Base-by-base conservation (phyloP, 2,329 filamentous ascomycete genomes). In the Diaporthe batatas region DNA sequence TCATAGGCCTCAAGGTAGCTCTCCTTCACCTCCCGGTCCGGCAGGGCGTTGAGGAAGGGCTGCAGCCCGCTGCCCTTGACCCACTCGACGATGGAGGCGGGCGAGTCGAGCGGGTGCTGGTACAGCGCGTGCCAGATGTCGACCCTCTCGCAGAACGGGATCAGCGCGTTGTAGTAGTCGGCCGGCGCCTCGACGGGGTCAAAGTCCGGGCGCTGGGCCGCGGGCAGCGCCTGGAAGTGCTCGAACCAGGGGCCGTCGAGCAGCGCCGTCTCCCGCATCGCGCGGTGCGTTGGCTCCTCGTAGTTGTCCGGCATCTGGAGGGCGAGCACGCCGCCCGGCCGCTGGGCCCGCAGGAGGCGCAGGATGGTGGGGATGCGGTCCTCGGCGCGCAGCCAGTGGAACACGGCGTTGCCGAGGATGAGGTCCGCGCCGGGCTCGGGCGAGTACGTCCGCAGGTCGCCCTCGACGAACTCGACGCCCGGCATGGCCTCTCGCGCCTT, bases 121-220 rank as follows among this genome's bases (percentile, higher is more conserved):
- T 91, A 91, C 53, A 80, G 78, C 1, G 87, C 88, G 55, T 86
- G 83, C 86, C 89, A 91, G 1, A 91, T 78, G 74, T 89, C 81
- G 2, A 91, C 81, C 2, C 75, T 76, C 0, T 79, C 75, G 69
- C 83, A 85, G 2, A 85, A 69, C 23, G 84, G 84, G 0, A 79
- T 81, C 2, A 91, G 77, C 0, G 82, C 82, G 71, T 90, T 81
- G 77, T 90, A 90, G 3, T 87, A 84, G 62, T 83, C 82, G 42
- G 77, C 73, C 0, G 84, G 81, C 0, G 84, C 77, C 77, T 89
- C 87, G 47, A 91, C 85, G 1, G 81, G 80, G 74, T 88, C 86
- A 3, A 87, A 81, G 69, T 79, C 83, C 2, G 82, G 84, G 14
- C 78, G 75, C 10, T 47, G 75, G 34, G 68, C 86, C 74, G 34